Conservation (phyloP, 1,284 basidiomycete genomes). For the Tylopilus sp. region DNA sequence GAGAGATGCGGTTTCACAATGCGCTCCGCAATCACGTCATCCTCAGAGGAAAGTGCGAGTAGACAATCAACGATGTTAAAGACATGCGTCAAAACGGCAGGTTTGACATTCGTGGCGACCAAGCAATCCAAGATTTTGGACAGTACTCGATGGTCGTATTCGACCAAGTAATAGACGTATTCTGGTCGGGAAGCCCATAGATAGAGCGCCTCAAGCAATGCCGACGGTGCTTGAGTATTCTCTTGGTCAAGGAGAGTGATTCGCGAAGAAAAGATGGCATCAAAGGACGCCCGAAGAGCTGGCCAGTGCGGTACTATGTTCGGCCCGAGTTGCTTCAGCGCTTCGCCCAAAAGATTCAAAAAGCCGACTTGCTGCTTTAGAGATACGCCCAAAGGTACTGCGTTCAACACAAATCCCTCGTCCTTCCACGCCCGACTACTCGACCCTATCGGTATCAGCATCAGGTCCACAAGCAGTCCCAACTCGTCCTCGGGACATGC, state of each 20-base stretch:
- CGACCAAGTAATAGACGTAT: constrained; percentile 72
- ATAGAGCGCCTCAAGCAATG: constrained; percentile 89
- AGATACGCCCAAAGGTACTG: constrained; percentile 51
- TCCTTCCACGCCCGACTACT: constrained; percentile 39
- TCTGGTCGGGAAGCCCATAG: constrained; percentile 78
- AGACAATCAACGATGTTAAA: constrained; percentile 91
- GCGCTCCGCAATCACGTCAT: constrained; percentile 60
- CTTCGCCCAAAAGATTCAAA: constrained; percentile 86
- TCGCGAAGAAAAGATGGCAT: constrained; percentile 85
- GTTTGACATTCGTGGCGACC: constrained; percentile 88
- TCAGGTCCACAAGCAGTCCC: constrained; percentile 85
- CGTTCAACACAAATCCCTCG: constrained; percentile 39
- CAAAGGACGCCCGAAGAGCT: constrained; percentile 73
- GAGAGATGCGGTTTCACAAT: constrained; percentile 86
- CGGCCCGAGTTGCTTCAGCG: constrained; percentile 84
- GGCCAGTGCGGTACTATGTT: constrained; percentile 80
- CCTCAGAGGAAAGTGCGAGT: constrained; percentile 65
- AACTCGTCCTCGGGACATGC: constrained; percentile 84
- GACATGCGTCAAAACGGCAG: constrained; percentile 82
- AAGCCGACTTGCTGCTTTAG: constrained; percentile 88
- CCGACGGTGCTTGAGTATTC: constrained; percentile 94
- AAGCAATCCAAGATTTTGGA: constrained; percentile 88
- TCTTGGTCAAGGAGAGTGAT: constrained; percentile 82
- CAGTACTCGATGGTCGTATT: constrained; percentile 77
- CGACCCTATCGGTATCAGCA: constrained; percentile 83